Evolutionary conservation across 257 asterid genomes (phyloP).

Genomic region (Echium plantagineum): DNA sequence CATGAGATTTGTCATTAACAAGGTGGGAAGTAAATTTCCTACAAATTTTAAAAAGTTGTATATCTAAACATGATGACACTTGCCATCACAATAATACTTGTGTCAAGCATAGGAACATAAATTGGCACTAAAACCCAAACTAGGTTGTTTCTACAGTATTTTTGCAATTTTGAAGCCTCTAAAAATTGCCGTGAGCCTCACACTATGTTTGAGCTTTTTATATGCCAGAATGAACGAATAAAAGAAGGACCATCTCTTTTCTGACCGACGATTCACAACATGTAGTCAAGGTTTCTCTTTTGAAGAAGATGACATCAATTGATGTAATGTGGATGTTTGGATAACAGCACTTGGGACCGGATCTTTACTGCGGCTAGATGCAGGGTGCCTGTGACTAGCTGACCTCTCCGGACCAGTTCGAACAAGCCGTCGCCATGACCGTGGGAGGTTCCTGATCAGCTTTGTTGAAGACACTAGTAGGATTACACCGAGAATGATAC

Average conservation of each 20-base stretch:
- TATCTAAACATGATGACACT: too few species aligned
- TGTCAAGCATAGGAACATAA: too few species aligned
- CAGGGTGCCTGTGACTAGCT: conserved; percentile 34
- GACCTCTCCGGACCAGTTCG: conserved; percentile 40
- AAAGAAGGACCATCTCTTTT: neutral
- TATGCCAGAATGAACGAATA: neutral
- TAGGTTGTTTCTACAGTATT: too few species aligned
- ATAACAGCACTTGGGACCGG: conserved; percentile 65
- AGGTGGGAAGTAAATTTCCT: too few species aligned
- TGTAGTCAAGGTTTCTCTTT: conserved; percentile 45
- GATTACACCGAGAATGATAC: conserved; percentile 69
- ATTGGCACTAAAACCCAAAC: too few species aligned
- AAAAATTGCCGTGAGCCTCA: too few species aligned
- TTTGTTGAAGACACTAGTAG: conserved; percentile 67
- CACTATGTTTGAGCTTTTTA: too few species aligned
- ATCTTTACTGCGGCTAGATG: conserved; percentile 41
- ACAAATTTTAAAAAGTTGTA: too few species aligned
- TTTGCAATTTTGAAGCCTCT: too few species aligned
- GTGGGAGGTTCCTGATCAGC: conserved; percentile 45
- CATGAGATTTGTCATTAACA: too few species aligned
- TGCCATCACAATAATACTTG: too few species aligned
- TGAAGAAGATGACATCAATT: conserved; percentile 47
- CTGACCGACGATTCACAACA: neutral
- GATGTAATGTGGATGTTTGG: conserved; percentile 81
- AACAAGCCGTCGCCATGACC: conserved; percentile 51